These are phyloP conservation scores for Trichoderma sp. DNA, from an alignment of 2,329 filamentous ascomycete species.

Conservation along the genomic window DNA sequence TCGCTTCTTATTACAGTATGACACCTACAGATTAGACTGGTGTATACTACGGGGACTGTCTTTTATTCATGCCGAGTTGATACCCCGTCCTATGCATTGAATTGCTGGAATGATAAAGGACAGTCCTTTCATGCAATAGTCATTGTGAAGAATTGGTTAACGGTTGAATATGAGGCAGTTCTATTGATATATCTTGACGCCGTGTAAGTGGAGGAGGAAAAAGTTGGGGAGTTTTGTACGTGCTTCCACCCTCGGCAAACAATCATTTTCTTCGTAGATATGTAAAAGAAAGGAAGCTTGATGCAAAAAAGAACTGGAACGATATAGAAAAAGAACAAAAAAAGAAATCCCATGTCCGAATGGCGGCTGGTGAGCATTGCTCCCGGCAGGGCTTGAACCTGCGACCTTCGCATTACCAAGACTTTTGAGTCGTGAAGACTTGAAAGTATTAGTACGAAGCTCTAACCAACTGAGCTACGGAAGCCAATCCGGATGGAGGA, in stretches of 20 bases:
- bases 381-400: constrained; percentile 12
- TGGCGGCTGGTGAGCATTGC: neutral
- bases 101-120: neutral
- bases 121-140: fast-evolving
- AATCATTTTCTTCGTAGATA: neutral
- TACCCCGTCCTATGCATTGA: neutral
- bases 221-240: too few species aligned
- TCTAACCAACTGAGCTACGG: neutral
- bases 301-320: too few species aligned
- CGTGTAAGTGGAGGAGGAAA: neutral
- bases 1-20: neutral
- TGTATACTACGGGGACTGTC: fast-evolving
- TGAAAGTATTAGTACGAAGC: neutral
- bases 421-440: neutral
- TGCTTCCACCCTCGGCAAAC: neutral
- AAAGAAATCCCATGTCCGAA: neutral
- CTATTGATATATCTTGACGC: too few species aligned
- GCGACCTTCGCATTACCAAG: constrained; percentile 8
- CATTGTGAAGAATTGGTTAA: neutral
- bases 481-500: neutral
- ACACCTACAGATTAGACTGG: neutral
- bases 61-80: neutral
- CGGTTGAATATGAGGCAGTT: neutral
- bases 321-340: neutral
- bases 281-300: neutral